Evolutionary conservation across 129 eudicot species (phyloP).

Genomic region (Calendula officinalis): DNA sequence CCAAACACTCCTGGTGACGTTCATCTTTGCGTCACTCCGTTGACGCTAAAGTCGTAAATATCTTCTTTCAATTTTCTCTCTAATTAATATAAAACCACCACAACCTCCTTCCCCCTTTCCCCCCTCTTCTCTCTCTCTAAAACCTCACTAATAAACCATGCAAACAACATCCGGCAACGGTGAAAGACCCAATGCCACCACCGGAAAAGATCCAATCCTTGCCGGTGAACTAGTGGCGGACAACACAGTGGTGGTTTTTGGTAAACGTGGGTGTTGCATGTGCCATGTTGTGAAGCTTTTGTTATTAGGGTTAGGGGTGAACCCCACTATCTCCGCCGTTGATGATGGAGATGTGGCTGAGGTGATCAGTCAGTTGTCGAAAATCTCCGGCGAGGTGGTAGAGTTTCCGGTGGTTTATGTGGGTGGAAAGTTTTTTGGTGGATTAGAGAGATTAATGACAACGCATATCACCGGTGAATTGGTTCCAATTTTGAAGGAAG

Average conservation of each 20-base stretch:
- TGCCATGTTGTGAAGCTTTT: constrained; percentile 57
- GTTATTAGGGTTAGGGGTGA: constrained; percentile 62
- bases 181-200: constrained; percentile 6
- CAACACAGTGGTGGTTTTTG: constrained; percentile 55
- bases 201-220: not conserved
- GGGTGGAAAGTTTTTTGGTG: constrained; percentile 82
- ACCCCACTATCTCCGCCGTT: constrained; percentile 45
- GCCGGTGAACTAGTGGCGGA: constrained; percentile 36
- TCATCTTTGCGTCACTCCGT: constrained; percentile 42
- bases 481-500: constrained; percentile 67
- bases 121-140: not conserved
- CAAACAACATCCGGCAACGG: constrained; percentile 29
- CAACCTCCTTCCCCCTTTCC: not conserved
- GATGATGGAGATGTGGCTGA: constrained; percentile 38
- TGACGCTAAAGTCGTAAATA: constrained; percentile 38
- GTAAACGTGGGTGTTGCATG: constrained; percentile 67
- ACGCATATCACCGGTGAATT: constrained; percentile 78
- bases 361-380: constrained; percentile 24
- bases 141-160: constrained; percentile 34
- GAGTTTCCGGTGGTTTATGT: constrained; percentile 74
- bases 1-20: constrained; percentile 47
- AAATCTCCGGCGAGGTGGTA: constrained; percentile 24
- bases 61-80: not conserved
- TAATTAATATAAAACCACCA: constrained; percentile 5
- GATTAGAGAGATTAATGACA: constrained; percentile 61